phyloP scores from a whole-genome alignment of 129 eudicot species.

The Tanacetum coccineum region DNA sequence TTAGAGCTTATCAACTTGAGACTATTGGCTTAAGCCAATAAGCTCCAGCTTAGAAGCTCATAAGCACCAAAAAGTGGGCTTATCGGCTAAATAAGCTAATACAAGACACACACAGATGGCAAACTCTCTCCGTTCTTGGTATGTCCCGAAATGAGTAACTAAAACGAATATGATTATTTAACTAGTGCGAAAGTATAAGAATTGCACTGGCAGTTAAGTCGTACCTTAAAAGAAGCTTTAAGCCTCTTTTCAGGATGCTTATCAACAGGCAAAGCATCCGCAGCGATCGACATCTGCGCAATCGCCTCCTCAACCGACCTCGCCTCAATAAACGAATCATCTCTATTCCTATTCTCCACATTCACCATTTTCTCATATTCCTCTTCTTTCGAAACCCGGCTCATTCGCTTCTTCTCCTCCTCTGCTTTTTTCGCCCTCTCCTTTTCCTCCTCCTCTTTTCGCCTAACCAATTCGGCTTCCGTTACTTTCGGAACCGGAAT shows the following conservation, averaged over 20 bases:
- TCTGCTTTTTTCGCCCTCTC: conserved; percentile 48
- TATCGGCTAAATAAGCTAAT: too few species aligned
- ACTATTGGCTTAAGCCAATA: too few species aligned
- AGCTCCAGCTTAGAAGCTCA: too few species aligned
- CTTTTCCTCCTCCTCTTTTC: conserved; percentile 78
- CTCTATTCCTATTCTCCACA: conserved; percentile 70
- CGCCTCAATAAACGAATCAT: conserved; percentile 74
- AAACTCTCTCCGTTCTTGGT: too few species aligned
- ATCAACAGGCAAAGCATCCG: conserved; percentile 62
- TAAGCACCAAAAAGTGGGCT: too few species aligned
- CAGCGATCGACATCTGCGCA: conserved; percentile 54
- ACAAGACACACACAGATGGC: too few species aligned
- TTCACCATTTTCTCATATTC: conserved; percentile 85
- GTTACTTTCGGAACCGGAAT: conserved; percentile 87
- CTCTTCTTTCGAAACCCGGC: conserved; percentile 72
- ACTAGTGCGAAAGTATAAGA: too few species aligned
- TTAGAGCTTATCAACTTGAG: too few species aligned
- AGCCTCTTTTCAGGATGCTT: conserved; percentile 93
- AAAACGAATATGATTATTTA: too few species aligned
- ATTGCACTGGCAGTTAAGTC: too few species aligned
- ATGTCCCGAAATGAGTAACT: too few species aligned
- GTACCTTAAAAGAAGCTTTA: conserved; percentile 88
- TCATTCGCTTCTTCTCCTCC: conserved; percentile 62
- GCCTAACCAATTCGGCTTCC: conserved; percentile 70
- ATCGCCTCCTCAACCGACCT: conserved; percentile 78